Conservation (phyloP, 139 green algal species). For the Coelastrella sp. region DNA sequence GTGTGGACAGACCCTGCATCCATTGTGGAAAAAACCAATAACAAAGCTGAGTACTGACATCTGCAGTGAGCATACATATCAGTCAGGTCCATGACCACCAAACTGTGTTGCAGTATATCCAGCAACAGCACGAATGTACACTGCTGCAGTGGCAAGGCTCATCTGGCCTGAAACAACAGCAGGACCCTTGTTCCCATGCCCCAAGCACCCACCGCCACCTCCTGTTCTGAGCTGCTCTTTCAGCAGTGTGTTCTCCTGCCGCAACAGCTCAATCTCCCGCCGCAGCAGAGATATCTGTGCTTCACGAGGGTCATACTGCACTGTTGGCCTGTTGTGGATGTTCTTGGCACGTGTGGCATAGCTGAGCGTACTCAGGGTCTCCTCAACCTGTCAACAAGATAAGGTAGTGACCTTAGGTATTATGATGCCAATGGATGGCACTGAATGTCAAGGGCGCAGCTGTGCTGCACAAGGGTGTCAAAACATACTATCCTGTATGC, state of each 20-base stretch:
- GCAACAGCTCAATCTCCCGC: slow-evolving; percentile 85
- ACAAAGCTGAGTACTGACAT: too few relatives aligned
- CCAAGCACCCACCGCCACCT: not conserved
- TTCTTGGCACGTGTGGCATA: slow-evolving; percentile 94
- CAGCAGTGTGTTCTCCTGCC: slow-evolving; percentile 69
- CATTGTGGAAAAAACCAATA: not conserved
- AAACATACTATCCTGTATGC: not conserved
- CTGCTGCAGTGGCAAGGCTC: too few relatives aligned
- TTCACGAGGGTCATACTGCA: slow-evolving; percentile 77
- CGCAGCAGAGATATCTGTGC: slow-evolving; percentile 70
- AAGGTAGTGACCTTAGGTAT: not conserved
- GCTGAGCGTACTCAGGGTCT: slow-evolving; percentile 90
- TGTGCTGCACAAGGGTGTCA: too few relatives aligned
- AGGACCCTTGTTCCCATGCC: too few relatives aligned
- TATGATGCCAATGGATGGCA: not conserved
- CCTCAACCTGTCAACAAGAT: slow-evolving; percentile 61
- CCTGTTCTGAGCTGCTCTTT: slow-evolving; percentile 60
- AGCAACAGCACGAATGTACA: too few relatives aligned
- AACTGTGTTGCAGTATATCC: too few relatives aligned
- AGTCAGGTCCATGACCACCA: too few relatives aligned
- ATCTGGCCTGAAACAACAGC: too few relatives aligned
- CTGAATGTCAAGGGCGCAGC: not conserved
- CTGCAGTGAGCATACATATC: too few relatives aligned
- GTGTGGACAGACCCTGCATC: slow-evolving; percentile 26
- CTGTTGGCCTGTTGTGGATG: slow-evolving; percentile 83